Percentiles rank a stretch among this genome's conserved stretches.
Evolutionary conservation across 345 rosid genomes (phyloP).

Genomic region (Raphanus raphanistrum): DNA sequence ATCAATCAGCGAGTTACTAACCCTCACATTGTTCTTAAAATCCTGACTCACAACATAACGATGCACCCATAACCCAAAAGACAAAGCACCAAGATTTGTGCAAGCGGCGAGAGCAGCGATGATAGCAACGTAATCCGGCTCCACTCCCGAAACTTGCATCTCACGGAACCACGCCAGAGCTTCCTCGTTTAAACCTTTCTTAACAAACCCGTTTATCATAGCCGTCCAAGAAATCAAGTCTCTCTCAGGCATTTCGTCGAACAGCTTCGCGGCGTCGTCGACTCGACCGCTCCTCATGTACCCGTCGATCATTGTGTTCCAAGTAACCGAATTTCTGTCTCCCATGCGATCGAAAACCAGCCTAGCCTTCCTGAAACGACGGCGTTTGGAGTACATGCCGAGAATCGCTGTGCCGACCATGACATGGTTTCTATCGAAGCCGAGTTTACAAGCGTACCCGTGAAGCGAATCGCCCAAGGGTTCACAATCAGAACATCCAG

Average conservation of each 20-base stretch:
- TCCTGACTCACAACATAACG: slow-evolving; percentile 47
- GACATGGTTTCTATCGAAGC: slow-evolving; percentile 49
- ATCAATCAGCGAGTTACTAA: slow-evolving; percentile 65
- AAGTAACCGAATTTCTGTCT: slow-evolving; percentile 53
- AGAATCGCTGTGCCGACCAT: slow-evolving; percentile 72
- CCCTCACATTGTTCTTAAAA: slow-evolving; percentile 48
- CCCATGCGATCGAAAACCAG: slow-evolving; percentile 57
- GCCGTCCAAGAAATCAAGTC: slow-evolving; percentile 73
- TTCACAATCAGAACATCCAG: slow-evolving; percentile 50
- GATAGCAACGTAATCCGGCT: slow-evolving; percentile 60
- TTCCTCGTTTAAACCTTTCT: slow-evolving; percentile 48
- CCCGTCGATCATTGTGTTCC: slow-evolving; percentile 80
- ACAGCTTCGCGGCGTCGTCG: slow-evolving; percentile 47
- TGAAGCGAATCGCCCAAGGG: slow-evolving; percentile 57
- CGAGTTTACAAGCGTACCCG: slow-evolving; percentile 59
- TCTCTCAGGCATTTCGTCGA: slow-evolving; percentile 61
- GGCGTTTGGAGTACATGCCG: slow-evolving; percentile 60
- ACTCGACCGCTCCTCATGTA: slow-evolving; percentile 50
- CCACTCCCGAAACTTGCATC: slow-evolving; percentile 58
- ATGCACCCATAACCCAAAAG: slow-evolving; percentile 60
- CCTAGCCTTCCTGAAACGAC: slow-evolving; percentile 47
- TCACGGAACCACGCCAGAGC: slow-evolving; percentile 63
- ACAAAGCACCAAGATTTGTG: slow-evolving; percentile 56
- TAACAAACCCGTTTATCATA: slow-evolving; percentile 67
- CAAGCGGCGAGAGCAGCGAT: slow-evolving; percentile 67